phyloP scores from a whole-genome alignment of 108 stramenopile genomes.

The Bacterosira constricta region DNA sequence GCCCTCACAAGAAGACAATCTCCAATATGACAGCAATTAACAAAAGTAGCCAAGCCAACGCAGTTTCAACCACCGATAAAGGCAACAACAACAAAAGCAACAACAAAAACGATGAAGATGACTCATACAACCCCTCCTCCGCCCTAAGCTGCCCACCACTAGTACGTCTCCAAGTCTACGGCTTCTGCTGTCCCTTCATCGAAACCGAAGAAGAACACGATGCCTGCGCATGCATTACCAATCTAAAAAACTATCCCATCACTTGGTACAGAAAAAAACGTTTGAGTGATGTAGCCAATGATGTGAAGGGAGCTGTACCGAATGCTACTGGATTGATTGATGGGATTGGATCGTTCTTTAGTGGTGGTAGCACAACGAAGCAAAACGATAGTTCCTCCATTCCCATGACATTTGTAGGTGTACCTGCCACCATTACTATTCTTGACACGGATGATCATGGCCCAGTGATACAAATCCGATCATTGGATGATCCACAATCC shows the following conservation, averaged over 20 bases:
- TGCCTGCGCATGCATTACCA: conserved; percentile 7
- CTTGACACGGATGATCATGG: conserved; percentile 38
- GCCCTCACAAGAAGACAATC: too few relatives aligned
- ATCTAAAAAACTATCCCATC: conserved; percentile 31
- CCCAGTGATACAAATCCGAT: conserved; percentile 19
- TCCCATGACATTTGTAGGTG: conserved; percentile 24
- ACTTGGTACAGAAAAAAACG: conserved; percentile 34
- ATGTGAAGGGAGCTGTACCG: not conserved
- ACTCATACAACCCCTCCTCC: not conserved
- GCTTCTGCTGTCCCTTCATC: conserved; percentile 39
- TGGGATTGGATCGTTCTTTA: conserved; percentile 19
- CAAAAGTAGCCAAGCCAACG: too few relatives aligned
- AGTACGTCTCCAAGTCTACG: conserved; percentile 10
- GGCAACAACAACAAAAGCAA: too few relatives aligned
- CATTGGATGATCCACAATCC: not conserved
- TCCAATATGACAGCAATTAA: too few relatives aligned
- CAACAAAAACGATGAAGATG: not conserved
- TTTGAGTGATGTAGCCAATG: not conserved
- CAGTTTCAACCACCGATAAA: too few relatives aligned
- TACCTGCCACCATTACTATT: conserved; percentile 23
- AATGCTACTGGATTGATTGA: conserved; percentile 20
- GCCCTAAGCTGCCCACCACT: conserved; percentile 28
- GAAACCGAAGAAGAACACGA: conserved; percentile 30
- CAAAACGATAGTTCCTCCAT: not conserved
- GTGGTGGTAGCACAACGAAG: not conserved